Evolutionary conservation across 331 rosid species (phyloP).

Genomic region (Stylosanthes scabra): DNA sequence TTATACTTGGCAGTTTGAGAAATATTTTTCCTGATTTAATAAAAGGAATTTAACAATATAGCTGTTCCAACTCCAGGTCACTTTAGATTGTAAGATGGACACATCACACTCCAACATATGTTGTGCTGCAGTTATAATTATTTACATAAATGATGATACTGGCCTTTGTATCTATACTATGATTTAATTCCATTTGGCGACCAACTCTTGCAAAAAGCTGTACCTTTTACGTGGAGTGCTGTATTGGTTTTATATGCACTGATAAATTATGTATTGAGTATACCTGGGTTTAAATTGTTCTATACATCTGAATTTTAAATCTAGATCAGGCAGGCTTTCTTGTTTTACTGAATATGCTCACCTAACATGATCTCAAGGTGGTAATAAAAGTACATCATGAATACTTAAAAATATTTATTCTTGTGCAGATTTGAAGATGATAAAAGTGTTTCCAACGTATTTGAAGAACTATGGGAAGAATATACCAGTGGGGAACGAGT

Average conservation of each 20-base stretch:
- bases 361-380: slow-evolving; percentile 6
- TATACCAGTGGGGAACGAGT: slow-evolving; percentile 87
- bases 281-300: slow-evolving; percentile 9
- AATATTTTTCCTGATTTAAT: not conserved
- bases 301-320: slow-evolving; percentile 18
- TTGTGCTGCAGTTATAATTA: slow-evolving; percentile 21
- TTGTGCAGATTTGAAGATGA: slow-evolving; percentile 86
- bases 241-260: slow-evolving; percentile 9
- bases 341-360: slow-evolving; percentile 16
- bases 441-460: slow-evolving; percentile 68
- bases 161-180: slow-evolving; percentile 9
- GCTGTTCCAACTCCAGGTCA: not conserved
- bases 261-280: slow-evolving; percentile 3
- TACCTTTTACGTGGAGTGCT: slow-evolving; percentile 11
- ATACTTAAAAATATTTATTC: slow-evolving; percentile 25
- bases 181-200: slow-evolving; percentile 18
- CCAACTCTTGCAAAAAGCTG: slow-evolving; percentile 21
- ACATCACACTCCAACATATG: not conserved
- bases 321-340: slow-evolving; percentile 10
- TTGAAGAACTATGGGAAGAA: slow-evolving; percentile 99
- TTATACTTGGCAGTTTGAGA: not conserved
- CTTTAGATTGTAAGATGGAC: slow-evolving; percentile 13
- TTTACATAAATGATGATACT: slow-evolving; percentile 2
- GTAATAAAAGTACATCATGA: slow-evolving; percentile 8
- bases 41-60: slow-evolving; percentile 6